These are phyloP conservation scores for Shiraia sp. DNA, from an alignment of 2,329 filamentous ascomycete species.

Conservation along the genomic window DNA sequence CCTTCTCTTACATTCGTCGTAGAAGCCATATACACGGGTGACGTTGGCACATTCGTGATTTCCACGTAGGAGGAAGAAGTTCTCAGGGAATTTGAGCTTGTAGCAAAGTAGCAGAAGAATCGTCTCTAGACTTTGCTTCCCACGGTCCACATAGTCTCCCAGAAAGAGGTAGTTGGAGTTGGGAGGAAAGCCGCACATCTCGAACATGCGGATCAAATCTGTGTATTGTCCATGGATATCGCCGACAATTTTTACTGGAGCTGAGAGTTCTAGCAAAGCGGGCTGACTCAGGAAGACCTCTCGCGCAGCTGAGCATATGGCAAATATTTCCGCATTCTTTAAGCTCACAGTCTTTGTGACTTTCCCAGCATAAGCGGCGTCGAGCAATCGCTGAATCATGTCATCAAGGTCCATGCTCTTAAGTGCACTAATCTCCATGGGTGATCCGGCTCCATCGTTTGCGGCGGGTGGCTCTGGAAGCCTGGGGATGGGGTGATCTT, in stretches of 20 bases:
- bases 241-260: conserved; percentile 96
- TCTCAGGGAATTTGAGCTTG: conserved; percentile 96
- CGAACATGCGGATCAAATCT: conserved; percentile 93
- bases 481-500: conserved; percentile 70
- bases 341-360: conserved; percentile 96
- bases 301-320: conserved; percentile 85
- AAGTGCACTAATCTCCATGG: conserved; percentile 84
- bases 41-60: conserved; percentile 98
- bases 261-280: conserved; percentile 85
- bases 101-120: conserved; percentile 92
- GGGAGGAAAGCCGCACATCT: conserved; percentile 97
- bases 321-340: conserved; percentile 95
- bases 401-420: conserved; percentile 95
- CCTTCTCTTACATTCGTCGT: conserved; percentile 95
- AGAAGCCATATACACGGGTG: conserved; percentile 94
- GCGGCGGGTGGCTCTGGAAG: conserved; percentile 54
- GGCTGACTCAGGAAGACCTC: conserved; percentile 92
- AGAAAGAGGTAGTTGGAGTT: conserved; percentile 91
- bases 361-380: conserved; percentile 94
- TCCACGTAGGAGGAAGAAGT: conserved; percentile 92
- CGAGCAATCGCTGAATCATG: conserved; percentile 91
- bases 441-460: conserved; percentile 57
- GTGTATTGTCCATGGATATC: conserved; percentile 97
- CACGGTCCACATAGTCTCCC: conserved; percentile 94
- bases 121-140: conserved; percentile 94